Conservation (phyloP, 768 basidiomycete species). For the Cyathus striatus region DNA sequence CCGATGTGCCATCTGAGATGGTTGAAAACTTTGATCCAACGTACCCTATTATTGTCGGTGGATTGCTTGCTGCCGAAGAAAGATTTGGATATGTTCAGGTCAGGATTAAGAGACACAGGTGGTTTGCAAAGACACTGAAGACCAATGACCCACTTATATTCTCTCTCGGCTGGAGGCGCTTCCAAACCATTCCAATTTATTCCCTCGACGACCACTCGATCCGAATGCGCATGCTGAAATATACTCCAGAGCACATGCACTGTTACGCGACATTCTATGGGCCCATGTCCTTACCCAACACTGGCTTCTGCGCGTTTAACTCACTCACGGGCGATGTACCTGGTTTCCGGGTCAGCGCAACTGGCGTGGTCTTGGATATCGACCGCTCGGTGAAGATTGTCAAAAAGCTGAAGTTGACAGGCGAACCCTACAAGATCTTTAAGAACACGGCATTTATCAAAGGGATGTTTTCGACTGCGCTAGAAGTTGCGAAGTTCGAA, state of each 20-base stretch:
- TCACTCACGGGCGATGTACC: conserved; percentile 58
- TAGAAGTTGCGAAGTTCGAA: conserved; percentile 98
- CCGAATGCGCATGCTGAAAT: conserved; percentile 99
- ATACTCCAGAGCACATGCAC: conserved; percentile 99
- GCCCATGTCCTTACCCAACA: conserved; percentile 87
- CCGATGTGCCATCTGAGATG: conserved; percentile 83
- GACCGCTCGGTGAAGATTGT: conserved; percentile 93
- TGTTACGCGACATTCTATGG: conserved; percentile 98
- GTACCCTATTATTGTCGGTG: conserved; percentile 90
- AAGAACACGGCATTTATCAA: conserved; percentile 98
- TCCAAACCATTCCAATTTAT: conserved; percentile 93
- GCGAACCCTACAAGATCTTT: conserved; percentile 94
- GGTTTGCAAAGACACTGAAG: conserved; percentile 89
- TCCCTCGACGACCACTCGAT: conserved; percentile 97
- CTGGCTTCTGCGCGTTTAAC: conserved; percentile 97
- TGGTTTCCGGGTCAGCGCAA: conserved; percentile 88
- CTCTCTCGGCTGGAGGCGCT: conserved; percentile 96
- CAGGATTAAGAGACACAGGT: conserved; percentile 93
- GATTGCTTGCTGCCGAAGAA: conserved; percentile 85
- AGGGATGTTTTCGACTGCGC: conserved; percentile 91
- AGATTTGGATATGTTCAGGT: conserved; percentile 92
- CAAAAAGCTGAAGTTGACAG: conserved; percentile 97
- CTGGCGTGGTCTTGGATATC: conserved; percentile 91
- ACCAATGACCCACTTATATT: conserved; percentile 96
- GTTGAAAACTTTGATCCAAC: conserved; percentile 89